Conservation (phyloP, 2,329 filamentous ascomycete species). For the Aschersonia sp. region DNA sequence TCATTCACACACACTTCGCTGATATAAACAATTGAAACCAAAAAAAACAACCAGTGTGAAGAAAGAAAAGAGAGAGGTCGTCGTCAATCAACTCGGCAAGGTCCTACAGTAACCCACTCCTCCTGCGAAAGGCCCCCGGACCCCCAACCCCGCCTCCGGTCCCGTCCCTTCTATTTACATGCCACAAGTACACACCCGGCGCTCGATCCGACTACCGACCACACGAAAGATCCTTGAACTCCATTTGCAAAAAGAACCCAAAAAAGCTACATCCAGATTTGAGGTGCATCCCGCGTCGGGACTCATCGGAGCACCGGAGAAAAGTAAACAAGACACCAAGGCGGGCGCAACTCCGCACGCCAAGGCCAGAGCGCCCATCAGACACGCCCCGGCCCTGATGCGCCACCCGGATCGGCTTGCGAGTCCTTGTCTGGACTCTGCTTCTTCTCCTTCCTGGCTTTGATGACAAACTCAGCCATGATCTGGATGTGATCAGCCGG, state of each 20-base stretch:
- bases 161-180: constrained; percentile 7
- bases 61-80: not conserved
- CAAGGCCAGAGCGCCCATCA: constrained; percentile 2
- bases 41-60: not conserved
- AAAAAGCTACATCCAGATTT: constrained; percentile 23
- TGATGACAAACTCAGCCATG: constrained; percentile 79
- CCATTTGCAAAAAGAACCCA: constrained; percentile 23
- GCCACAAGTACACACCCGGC: constrained; percentile 6
- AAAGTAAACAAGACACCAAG: constrained; percentile 2
- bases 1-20: not conserved
- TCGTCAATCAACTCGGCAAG: constrained; percentile 9
- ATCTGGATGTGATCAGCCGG: constrained; percentile 85
- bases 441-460: constrained; percentile 73
- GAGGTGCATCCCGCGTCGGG: constrained; percentile 3
- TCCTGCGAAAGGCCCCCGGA: not conserved
- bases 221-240: constrained; percentile 18
- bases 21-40: not conserved
- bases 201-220: constrained; percentile 3
- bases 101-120: constrained; percentile 5
- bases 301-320: constrained; percentile 1
- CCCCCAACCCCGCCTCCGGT: not conserved
- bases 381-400: constrained; percentile 14
- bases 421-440: constrained; percentile 40
- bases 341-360: not conserved
- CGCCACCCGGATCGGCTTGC: constrained; percentile 39